Percentiles rank a stretch among this genome's conserved stretches.
phyloP scores from a whole-genome alignment of 495 filamentous ascomycete species.

The Tetracladium setigerum region DNA sequence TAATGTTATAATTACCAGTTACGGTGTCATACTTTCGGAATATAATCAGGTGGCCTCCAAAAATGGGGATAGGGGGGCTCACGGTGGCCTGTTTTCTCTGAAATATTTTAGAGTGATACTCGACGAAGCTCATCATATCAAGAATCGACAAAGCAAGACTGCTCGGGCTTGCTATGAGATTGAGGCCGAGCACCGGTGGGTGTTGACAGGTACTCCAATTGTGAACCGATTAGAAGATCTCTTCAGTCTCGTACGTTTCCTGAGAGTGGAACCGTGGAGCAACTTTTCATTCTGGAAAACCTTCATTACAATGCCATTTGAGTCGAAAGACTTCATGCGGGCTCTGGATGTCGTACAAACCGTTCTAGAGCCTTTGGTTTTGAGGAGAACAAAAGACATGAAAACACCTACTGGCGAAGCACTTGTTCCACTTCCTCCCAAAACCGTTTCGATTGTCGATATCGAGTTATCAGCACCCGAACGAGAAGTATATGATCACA shows the following conservation, averaged over 20 bases:
- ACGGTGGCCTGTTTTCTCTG: constrained; percentile 78
- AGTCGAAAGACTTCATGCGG: constrained; percentile 85
- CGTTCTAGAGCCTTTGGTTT: constrained; percentile 90
- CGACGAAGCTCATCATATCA: constrained; percentile 91
- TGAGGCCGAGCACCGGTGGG: constrained; percentile 80
- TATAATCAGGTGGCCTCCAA: constrained; percentile 59
- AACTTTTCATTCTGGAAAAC: constrained; percentile 99
- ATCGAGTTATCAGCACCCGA: constrained; percentile 79
- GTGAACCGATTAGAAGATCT: constrained; percentile 95
- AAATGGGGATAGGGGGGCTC: constrained; percentile 45
- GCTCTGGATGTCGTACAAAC: constrained; percentile 96
- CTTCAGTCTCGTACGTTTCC: constrained; percentile 88
- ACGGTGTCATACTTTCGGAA: constrained; percentile 86
- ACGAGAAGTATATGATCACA: constrained; percentile 84
- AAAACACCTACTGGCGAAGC: constrained; percentile 86
- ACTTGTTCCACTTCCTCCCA: constrained; percentile 77
- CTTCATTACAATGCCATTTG: constrained; percentile 95
- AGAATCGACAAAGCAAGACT: constrained; percentile 83
- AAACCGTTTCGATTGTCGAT: constrained; percentile 73
- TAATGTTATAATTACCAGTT: constrained; percentile 91
- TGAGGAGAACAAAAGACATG: constrained; percentile 95
- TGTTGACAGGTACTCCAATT: constrained; percentile 90
- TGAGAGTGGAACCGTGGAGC: constrained; percentile 92
- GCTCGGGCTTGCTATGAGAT: constrained; percentile 90
- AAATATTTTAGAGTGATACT: constrained; percentile 92